phyloP scores from a whole-genome alignment of 106 monocot species.

The Allium cepa region DNA sequence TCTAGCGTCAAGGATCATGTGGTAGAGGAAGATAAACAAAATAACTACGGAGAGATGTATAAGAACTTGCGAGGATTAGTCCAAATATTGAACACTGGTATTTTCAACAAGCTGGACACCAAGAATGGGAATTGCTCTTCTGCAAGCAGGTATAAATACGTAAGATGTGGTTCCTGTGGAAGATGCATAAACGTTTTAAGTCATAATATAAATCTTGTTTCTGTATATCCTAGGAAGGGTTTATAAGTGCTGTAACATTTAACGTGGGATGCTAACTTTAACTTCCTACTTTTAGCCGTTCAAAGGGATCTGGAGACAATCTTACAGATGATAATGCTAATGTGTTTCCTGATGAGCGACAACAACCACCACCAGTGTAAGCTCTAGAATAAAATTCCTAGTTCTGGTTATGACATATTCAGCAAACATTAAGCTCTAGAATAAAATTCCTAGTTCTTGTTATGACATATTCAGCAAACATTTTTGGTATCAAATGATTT shows the following conservation, averaged over 20 bases:
- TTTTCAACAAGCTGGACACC: constrained; percentile 44
- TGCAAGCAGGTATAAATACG: constrained; percentile 15
- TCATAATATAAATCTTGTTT: neutral
- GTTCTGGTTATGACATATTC: too few species aligned
- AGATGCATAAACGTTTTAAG: neutral
- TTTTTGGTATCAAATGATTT: too few species aligned
- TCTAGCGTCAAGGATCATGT: constrained; percentile 61
- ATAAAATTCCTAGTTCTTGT: too few species aligned
- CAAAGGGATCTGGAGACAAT: neutral
- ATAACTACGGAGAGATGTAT: constrained; percentile 62
- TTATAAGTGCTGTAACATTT: too few species aligned
- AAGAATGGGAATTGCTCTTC: constrained; percentile 21
- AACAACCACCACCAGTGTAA: constrained; percentile 11
- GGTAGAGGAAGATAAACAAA: constrained; percentile 11
- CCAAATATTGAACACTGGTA: constrained; percentile 33
- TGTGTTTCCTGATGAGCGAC: constrained; percentile 6
- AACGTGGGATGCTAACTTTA: too few species aligned
- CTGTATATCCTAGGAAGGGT: too few species aligned
- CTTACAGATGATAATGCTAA: neutral
- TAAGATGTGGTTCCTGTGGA: neutral
- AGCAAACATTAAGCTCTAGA: neutral
- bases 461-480: too few species aligned
- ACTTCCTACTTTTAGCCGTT: neutral
- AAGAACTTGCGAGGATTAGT: constrained; percentile 60
- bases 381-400: neutral